phyloP scores from a whole-genome alignment of 192 early-diverging fungal species.

The Entomortierella lignicola region DNA sequence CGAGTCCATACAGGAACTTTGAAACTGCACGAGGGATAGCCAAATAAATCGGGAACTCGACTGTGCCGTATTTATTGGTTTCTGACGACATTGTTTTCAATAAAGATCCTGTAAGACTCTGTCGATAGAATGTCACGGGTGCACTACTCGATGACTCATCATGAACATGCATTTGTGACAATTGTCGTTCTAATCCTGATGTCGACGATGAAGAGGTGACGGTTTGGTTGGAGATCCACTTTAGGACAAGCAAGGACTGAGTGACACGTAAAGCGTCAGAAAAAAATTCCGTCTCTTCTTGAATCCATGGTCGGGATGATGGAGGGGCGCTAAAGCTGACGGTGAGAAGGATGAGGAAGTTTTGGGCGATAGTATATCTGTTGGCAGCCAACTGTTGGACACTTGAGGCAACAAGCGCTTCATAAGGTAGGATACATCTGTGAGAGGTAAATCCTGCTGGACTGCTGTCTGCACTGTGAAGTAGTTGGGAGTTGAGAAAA shows the following conservation, averaged over 20 bases:
- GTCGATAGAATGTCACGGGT: background rate
- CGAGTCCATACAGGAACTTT: slow-evolving; percentile 32
- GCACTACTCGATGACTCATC: background rate
- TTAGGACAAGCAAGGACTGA: slow-evolving; percentile 28
- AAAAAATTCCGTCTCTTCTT: slow-evolving; percentile 31
- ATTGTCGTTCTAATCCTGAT: slow-evolving; percentile 24
- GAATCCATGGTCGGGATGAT: slow-evolving; percentile 21
- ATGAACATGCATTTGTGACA: slow-evolving; percentile 27
- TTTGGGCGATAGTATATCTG: slow-evolving; percentile 37
- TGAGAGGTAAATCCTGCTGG: slow-evolving; percentile 16
- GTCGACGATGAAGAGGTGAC: slow-evolving; percentile 3
- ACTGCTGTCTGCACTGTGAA: slow-evolving; percentile 15
- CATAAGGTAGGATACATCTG: slow-evolving; percentile 38
- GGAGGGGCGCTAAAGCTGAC: slow-evolving; percentile 22
- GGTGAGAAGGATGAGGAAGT: slow-evolving; percentile 27
- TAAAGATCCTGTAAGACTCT: slow-evolving; percentile 30
- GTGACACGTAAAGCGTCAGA: slow-evolving; percentile 27
- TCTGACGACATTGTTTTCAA: slow-evolving; percentile 17
- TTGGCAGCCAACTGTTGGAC: slow-evolving; percentile 33
- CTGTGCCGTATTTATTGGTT: slow-evolving; percentile 19
- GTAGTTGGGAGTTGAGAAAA: slow-evolving; percentile 19
- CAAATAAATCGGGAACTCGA: slow-evolving; percentile 38
- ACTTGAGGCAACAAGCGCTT: slow-evolving; percentile 31
- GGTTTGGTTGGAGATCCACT: slow-evolving; percentile 40
- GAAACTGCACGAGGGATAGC: slow-evolving; percentile 47